Percentiles rank a stretch among this genome's conserved stretches.
phyloP scores from a whole-genome alignment of 768 basidiomycete genomes.

The Postia placenta region DNA sequence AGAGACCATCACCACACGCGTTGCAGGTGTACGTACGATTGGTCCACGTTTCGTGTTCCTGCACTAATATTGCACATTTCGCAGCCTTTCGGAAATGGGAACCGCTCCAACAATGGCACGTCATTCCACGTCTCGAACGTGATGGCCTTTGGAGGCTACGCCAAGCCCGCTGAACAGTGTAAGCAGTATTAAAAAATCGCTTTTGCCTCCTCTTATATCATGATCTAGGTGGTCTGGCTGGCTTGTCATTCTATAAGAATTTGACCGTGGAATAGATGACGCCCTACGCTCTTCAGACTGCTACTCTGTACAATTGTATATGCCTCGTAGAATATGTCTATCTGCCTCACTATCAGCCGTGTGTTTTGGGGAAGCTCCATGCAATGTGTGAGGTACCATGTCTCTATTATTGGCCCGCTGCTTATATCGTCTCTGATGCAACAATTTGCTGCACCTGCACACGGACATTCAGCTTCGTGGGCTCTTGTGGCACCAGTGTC shows the following conservation, averaged over 20 bases:
- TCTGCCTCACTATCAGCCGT: too few species aligned
- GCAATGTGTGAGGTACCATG: too few species aligned
- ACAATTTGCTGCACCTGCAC: too few species aligned
- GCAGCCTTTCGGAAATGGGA: slow-evolving; percentile 1
- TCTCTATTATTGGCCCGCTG: too few species aligned
- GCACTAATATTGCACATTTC: background rate
- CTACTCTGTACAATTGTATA: too few species aligned
- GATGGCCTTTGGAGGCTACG: background rate
- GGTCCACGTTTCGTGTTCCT: background rate
- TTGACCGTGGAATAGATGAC: background rate
- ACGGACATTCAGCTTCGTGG: too few species aligned
- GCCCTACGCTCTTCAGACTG: too few species aligned
- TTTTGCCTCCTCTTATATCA: background rate
- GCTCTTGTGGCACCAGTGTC: too few species aligned
- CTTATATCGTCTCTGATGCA: too few species aligned
- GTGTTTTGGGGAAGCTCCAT: too few species aligned
- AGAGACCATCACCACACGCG: background rate
- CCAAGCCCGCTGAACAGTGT: background rate
- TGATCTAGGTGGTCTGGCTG: background rate
- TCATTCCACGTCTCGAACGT: slow-evolving; percentile 3
- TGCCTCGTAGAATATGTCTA: too few species aligned
- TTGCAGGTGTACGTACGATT: background rate
- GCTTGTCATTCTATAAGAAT: slow-evolving; percentile 2
- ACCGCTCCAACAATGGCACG: background rate
- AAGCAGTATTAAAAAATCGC: background rate